Conservation (phyloP, 495 filamentous ascomycete genomes). For the Beverwykella pulmonaria region DNA sequence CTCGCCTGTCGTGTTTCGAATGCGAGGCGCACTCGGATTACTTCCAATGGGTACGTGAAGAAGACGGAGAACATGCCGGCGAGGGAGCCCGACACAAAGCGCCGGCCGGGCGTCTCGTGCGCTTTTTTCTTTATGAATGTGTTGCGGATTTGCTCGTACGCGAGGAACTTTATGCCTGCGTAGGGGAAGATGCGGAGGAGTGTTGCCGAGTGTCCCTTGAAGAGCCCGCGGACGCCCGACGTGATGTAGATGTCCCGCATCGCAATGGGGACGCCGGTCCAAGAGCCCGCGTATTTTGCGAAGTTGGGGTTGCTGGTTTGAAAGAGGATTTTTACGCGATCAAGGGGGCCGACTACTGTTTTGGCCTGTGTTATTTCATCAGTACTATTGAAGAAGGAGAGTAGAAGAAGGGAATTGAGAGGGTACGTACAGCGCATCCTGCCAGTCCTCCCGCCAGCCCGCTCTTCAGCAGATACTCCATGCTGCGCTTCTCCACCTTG, state of each 20-base stretch:
- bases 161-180: slow-evolving; percentile 94
- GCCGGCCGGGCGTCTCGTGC: slow-evolving; percentile 78
- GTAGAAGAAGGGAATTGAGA: not conserved
- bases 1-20: slow-evolving; percentile 81
- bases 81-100: slow-evolving; percentile 75
- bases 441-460: slow-evolving; percentile 86
- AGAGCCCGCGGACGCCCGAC: slow-evolving; percentile 77
- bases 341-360: slow-evolving; percentile 91
- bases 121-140: slow-evolving; percentile 67
- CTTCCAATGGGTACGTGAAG: slow-evolving; percentile 91
- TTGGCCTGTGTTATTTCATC: slow-evolving; percentile 67
- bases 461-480: slow-evolving; percentile 79
- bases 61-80: slow-evolving; percentile 91
- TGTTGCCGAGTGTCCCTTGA: slow-evolving; percentile 91
- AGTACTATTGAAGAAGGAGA: not conserved
- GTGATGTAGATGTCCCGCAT: slow-evolving; percentile 78
- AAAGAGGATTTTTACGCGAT: slow-evolving; percentile 98
- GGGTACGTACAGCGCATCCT: slow-evolving; percentile 65
- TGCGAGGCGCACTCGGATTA: slow-evolving; percentile 87
- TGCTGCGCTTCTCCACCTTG: slow-evolving; percentile 66
- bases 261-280: slow-evolving; percentile 75
- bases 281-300: slow-evolving; percentile 84
- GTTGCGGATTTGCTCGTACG: slow-evolving; percentile 91
- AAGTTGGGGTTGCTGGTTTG: slow-evolving; percentile 94
- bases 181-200: slow-evolving; percentile 95